phyloP scores from a whole-genome alignment of 495 filamentous ascomycete genomes.

The Aspergillus kassunensis region DNA sequence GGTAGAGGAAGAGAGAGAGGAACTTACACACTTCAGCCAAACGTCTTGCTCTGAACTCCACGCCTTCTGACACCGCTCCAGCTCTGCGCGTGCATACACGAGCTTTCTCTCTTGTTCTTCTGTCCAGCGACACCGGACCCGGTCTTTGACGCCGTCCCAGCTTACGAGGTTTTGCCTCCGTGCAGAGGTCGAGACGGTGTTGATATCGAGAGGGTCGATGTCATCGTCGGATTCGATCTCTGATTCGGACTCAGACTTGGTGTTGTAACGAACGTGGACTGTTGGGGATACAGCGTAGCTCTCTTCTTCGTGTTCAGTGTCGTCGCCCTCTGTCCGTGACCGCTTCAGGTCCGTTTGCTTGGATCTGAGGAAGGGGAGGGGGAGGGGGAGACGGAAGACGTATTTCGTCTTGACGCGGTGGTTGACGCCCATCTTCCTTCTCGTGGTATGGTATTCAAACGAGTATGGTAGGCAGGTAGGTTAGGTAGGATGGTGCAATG shows the following conservation, averaged over 20 bases:
- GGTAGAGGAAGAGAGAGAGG: not conserved
- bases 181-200: not conserved
- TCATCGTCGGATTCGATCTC: not conserved
- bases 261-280: not conserved
- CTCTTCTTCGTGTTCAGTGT: not conserved
- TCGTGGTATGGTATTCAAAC: not conserved
- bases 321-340: not conserved
- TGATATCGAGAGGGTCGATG: slow-evolving; percentile 5
- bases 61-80: slow-evolving; percentile 38
- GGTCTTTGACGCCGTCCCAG: slow-evolving; percentile 34
- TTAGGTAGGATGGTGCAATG: not conserved
- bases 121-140: slow-evolving; percentile 29
- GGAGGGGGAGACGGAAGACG: slow-evolving; percentile 20
- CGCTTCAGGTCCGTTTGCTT: not conserved
- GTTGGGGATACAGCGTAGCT: not conserved
- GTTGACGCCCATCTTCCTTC: slow-evolving; percentile 16
- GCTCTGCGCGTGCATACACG: slow-evolving; percentile 25
- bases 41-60: slow-evolving; percentile 45
- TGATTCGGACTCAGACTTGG: slow-evolving; percentile 1
- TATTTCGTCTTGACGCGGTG: slow-evolving; percentile 21
- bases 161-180: slow-evolving; percentile 20
- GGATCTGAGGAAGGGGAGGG: slow-evolving; percentile 14
- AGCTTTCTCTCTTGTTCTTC: slow-evolving; percentile 33
- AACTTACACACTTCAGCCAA: slow-evolving; percentile 38
- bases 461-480: not conserved